Percentiles rank a stretch among this genome's conserved stretches.
phyloP scores from a whole-genome alignment of 2,329 filamentous ascomycete species.

The Didymella keratinophila region DNA sequence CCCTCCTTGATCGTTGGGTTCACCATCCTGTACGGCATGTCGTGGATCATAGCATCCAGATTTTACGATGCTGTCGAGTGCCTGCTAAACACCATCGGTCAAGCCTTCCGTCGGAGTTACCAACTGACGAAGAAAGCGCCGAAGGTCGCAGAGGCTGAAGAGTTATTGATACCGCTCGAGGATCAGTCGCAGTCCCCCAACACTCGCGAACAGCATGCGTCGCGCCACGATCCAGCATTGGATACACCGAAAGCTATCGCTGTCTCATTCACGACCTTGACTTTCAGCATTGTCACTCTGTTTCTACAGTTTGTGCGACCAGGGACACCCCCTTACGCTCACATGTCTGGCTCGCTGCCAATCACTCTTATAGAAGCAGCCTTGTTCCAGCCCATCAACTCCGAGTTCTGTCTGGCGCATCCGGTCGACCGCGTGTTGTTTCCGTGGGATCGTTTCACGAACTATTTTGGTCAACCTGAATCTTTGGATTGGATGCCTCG shows the following conservation, averaged over 20 bases:
- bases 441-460: constrained; percentile 24
- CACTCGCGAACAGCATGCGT: not conserved
- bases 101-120: constrained; percentile 17
- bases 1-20: constrained; percentile 21
- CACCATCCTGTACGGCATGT: constrained; percentile 18
- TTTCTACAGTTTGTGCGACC: constrained; percentile 25
- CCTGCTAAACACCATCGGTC: constrained; percentile 10
- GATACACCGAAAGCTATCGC: constrained; percentile 19
- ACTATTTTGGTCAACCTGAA: constrained; percentile 21
- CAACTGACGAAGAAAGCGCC: constrained; percentile 13
- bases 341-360: constrained; percentile 30
- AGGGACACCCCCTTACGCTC: constrained; percentile 25
- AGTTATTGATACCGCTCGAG: constrained; percentile 20
- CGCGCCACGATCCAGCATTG: not conserved
- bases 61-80: constrained; percentile 24
- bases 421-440: constrained; percentile 25
- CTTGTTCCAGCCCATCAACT: constrained; percentile 27
- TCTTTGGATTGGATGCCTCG: constrained; percentile 25
- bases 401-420: constrained; percentile 28
- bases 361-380: constrained; percentile 28
- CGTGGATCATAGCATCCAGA: constrained; percentile 19
- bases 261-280: constrained; percentile 20
- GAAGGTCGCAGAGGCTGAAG: constrained; percentile 13
- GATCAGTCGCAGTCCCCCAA: constrained; percentile 9
- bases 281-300: constrained; percentile 9